phyloP scores from a whole-genome alignment of 345 rosid species.

The Gossypium rotundifolium region DNA sequence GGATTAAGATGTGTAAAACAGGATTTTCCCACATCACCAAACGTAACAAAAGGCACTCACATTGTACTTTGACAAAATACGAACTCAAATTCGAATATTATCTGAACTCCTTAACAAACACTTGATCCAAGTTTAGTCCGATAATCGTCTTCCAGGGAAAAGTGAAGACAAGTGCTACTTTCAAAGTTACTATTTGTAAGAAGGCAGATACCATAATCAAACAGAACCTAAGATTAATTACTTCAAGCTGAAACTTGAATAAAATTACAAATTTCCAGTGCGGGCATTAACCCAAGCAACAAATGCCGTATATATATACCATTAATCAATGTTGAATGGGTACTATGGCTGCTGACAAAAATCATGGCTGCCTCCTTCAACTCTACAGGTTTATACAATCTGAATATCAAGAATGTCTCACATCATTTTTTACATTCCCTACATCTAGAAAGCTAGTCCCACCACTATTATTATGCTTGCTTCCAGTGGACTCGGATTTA shows the following conservation, averaged over 20 bases:
- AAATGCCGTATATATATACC: too few species aligned
- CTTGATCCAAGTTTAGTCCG: too few species aligned
- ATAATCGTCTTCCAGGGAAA: too few species aligned
- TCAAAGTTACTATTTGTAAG: background rate
- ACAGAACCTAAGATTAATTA: background rate
- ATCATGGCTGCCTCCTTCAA: slow-evolving; percentile 35
- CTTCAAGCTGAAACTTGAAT: background rate
- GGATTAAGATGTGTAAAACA: background rate
- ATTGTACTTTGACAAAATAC: too few species aligned
- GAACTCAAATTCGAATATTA: too few species aligned
- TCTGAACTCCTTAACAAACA: too few species aligned
- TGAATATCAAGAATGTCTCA: slow-evolving; percentile 27
- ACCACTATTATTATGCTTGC: slow-evolving; percentile 15
- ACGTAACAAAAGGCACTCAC: too few species aligned
- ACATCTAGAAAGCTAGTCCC: slow-evolving; percentile 26
- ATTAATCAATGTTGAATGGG: slow-evolving; percentile 42
- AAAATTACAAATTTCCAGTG: slow-evolving; percentile 5
- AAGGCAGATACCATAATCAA: background rate
- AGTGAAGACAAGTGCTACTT: too few species aligned
- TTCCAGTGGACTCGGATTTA: slow-evolving; percentile 20
- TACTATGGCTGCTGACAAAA: slow-evolving; percentile 32
- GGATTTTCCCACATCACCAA: slow-evolving; percentile 78
- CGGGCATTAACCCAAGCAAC: slow-evolving; percentile 12
- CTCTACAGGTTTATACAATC: slow-evolving; percentile 35
- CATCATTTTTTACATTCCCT: slow-evolving; percentile 29